Evolutionary conservation across 164 flowering plant genomes (phyloP).

Genomic region (Liquidambar formosana): DNA sequence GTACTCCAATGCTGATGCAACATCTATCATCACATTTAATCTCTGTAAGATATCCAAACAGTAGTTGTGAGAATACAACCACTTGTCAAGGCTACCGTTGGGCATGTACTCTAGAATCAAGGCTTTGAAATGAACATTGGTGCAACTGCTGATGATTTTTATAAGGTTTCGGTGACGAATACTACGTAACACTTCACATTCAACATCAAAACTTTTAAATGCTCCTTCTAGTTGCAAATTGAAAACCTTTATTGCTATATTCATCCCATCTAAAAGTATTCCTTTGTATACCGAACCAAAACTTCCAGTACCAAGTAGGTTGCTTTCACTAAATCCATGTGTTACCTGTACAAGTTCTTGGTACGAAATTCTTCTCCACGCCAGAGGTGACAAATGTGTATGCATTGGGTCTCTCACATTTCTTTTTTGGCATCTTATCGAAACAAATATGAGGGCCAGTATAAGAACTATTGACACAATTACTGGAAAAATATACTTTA

Average conservation of each 20-base stretch:
- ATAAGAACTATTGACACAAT: not conserved
- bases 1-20: constrained; percentile 24
- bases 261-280: constrained; percentile 19
- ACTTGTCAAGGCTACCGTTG: constrained; percentile 21
- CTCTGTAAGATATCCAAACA: constrained; percentile 3
- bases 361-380: constrained; percentile 22
- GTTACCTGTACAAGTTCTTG: constrained; percentile 32
- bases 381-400: not conserved
- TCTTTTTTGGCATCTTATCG: not conserved
- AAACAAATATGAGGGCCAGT: not conserved
- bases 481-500: constrained; percentile 2
- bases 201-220: constrained; percentile 23
- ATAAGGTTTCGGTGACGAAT: constrained; percentile 34
- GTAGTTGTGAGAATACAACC: constrained; percentile 10
- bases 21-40: constrained; percentile 20
- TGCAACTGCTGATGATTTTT: constrained; percentile 26
- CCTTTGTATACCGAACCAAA: constrained; percentile 37
- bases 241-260: constrained; percentile 31
- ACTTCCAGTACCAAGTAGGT: constrained; percentile 31
- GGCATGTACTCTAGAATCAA: constrained; percentile 35
- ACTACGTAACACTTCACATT: constrained; percentile 26
- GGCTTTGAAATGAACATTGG: constrained; percentile 26
- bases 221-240: constrained; percentile 18
- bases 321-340: constrained; percentile 23
- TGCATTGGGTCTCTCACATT: not conserved